These are phyloP conservation scores for Diplotaxis tenuifolia DNA, from an alignment of 345 rosid species.

Conservation along the genomic window DNA sequence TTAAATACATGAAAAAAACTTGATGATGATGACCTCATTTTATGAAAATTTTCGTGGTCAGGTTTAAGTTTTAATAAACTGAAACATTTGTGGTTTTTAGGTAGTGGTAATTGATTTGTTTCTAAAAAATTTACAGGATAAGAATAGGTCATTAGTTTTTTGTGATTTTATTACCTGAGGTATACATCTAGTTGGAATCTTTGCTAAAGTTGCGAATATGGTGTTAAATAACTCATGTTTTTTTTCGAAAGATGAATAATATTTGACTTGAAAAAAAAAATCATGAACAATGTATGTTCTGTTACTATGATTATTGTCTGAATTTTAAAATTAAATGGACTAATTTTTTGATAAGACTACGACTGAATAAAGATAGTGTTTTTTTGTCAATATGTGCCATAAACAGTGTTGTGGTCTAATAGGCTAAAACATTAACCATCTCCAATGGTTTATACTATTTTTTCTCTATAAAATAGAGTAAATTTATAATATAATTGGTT, in stretches of 20 bases:
- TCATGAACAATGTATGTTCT: background rate
- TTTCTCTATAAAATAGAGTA: too few relatives aligned
- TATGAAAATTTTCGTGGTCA: slow-evolving; percentile 12
- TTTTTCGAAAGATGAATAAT: background rate
- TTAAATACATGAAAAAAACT: background rate
- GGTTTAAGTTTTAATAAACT: slow-evolving; percentile 28
- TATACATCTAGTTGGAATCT: slow-evolving; percentile 7
- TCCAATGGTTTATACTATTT: too few relatives aligned
- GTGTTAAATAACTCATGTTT: too few relatives aligned
- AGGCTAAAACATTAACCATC: too few relatives aligned
- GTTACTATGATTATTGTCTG: background rate
- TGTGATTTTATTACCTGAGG: background rate
- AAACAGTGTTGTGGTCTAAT: background rate
- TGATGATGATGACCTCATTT: background rate
- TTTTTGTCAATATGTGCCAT: background rate
- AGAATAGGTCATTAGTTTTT: slow-evolving; percentile 8
- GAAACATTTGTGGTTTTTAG: slow-evolving; percentile 22
- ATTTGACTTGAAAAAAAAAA: too few relatives aligned
- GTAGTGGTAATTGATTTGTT: background rate
- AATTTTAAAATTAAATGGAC: too few relatives aligned
- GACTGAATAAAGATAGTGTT: too few relatives aligned
- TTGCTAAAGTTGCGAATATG: too few relatives aligned
- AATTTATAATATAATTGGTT: too few relatives aligned
- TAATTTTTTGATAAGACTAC: too few relatives aligned
- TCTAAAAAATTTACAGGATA: background rate